These are phyloP conservation scores for Pachysandra terminalis DNA, from an alignment of 164 flowering plant genomes.

Conservation along the genomic window DNA sequence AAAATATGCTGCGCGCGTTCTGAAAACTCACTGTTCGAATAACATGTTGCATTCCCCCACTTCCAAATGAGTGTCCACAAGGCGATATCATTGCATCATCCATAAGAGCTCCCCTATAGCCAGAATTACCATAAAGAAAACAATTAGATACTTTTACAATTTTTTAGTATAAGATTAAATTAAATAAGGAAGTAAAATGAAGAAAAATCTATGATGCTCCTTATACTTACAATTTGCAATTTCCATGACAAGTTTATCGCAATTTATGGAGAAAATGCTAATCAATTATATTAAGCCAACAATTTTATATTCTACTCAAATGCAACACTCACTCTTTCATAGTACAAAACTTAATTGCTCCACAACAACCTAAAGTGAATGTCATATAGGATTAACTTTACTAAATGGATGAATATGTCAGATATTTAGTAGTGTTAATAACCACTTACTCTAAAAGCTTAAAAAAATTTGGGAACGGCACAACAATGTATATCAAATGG, in stretches of 20 bases:
- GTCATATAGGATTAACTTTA: too few relatives aligned
- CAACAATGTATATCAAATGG: too few relatives aligned
- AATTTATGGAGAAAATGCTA: neutral
- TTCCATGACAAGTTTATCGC: neutral
- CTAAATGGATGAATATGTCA: too few relatives aligned
- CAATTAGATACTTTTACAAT: neutral
- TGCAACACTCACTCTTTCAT: neutral
- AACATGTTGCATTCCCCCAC: slow-evolving; percentile 73
- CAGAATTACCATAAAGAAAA: slow-evolving; percentile 6
- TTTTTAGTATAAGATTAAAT: neutral
- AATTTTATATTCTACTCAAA: too few relatives aligned
- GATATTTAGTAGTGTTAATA: too few relatives aligned
- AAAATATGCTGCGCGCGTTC: neutral
- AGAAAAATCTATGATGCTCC: neutral
- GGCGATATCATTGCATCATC: slow-evolving; percentile 95
- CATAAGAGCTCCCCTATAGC: slow-evolving; percentile 75
- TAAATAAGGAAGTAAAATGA: neutral
- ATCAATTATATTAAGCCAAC: neutral
- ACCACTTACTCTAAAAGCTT: too few relatives aligned
- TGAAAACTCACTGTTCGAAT: slow-evolving; percentile 49
- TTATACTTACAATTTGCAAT: neutral
- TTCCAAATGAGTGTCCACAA: slow-evolving; percentile 95
- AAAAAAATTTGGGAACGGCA: too few relatives aligned
- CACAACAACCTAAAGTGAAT: too few relatives aligned
- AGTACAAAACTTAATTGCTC: too few relatives aligned